Evolutionary conservation across 352 stramenopile species (phyloP).

Genomic region (Pythium brachiatum): DNA sequence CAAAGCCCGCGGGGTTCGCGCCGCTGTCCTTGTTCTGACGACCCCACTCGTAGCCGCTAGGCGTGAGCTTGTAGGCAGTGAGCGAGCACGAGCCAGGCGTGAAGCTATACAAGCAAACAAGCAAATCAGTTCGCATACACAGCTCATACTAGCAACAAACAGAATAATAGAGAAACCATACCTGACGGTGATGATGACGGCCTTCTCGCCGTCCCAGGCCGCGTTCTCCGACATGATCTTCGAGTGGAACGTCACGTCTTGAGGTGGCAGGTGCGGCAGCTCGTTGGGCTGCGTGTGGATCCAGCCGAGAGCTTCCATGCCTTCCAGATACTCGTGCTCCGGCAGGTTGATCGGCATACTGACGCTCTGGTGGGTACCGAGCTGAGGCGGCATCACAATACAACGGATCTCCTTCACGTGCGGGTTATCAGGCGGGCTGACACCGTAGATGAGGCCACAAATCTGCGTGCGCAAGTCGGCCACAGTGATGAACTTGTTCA

Average conservation of each 20-base stretch:
- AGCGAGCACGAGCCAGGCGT: conserved; percentile 99
- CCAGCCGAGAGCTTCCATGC: conserved; percentile 98
- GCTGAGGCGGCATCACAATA: conserved; percentile 99
- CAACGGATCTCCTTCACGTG: conserved; percentile 99
- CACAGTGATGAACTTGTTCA: conserved; percentile 99
- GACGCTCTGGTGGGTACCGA: conserved; percentile 97
- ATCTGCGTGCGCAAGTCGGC: conserved; percentile 97
- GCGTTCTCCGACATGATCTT: conserved; percentile 97
- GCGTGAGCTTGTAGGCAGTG: conserved; percentile 98
- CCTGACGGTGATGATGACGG: conserved; percentile 96
- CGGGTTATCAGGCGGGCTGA: conserved; percentile 97
- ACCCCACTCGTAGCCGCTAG: conserved; percentile 96
- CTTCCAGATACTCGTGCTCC: conserved; percentile 96
- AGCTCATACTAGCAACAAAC: neutral
- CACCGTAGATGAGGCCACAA: conserved; percentile 98
- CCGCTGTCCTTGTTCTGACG: conserved; percentile 96
- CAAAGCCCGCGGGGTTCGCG: conserved; percentile 94
- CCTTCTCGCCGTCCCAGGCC: conserved; percentile 96
- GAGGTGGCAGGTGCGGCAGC: conserved; percentile 93
- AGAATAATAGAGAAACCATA: conserved; percentile 14
- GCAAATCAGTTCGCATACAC: conserved; percentile 4
- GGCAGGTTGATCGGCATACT: conserved; percentile 97
- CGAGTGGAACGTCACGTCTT: conserved; percentile 96
- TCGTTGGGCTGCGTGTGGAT: conserved; percentile 99
- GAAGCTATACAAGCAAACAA: conserved; percentile 83